These are phyloP conservation scores for Pythium phragmiticola DNA, from an alignment of 352 stramenopile species.

Conservation along the genomic window DNA sequence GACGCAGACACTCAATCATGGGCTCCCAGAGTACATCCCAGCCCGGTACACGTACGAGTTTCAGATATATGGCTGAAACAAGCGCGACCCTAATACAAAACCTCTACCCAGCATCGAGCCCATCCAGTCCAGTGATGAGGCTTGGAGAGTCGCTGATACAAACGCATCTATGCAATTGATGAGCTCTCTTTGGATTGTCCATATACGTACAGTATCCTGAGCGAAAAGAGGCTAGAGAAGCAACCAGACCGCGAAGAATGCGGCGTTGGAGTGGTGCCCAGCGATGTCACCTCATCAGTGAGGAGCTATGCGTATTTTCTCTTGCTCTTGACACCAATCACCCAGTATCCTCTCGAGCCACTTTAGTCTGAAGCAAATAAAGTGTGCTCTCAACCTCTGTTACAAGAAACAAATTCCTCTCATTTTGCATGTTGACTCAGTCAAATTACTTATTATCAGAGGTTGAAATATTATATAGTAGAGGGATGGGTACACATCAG, in stretches of 20 bases:
- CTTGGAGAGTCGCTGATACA: no score
- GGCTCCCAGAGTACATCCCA: neutral
- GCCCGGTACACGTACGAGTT: no score
- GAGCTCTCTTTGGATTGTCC: no score
- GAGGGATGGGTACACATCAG: conserved; percentile 10
- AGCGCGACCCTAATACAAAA: no score
- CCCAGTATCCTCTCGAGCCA: no score
- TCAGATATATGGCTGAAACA: no score
- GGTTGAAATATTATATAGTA: neutral
- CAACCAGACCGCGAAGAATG: neutral
- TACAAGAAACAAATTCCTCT: neutral
- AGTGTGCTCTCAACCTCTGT: neutral
- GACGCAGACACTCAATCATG: neutral
- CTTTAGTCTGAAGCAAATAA: conserved; percentile 18
- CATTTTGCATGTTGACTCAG: neutral
- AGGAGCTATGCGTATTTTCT: neutral
- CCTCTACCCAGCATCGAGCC: no score
- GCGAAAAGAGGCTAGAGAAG: neutral
- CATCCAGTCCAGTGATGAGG: no score
- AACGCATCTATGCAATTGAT: no score
- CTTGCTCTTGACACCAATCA: conserved; percentile 11
- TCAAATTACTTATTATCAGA: neutral
- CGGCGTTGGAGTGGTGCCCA: neutral
- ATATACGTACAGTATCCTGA: no score
- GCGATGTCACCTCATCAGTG: conserved; percentile 14